phyloP scores from a whole-genome alignment of 2,329 filamentous ascomycete genomes.

The Xylaria sp. region DNA sequence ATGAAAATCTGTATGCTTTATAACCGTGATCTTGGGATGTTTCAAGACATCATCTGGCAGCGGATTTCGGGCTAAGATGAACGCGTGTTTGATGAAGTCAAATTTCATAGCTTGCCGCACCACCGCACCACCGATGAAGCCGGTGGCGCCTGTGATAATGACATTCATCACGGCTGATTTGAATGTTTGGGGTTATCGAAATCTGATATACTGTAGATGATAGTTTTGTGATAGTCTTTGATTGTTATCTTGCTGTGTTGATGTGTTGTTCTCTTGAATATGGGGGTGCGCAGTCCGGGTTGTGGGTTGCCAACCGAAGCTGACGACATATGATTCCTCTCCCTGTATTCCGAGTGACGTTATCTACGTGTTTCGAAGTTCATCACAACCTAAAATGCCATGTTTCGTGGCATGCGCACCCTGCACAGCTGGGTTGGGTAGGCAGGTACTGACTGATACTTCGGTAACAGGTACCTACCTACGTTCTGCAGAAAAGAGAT shows the following conservation, averaged over 20 bases:
- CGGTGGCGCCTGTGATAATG: conserved; percentile 48
- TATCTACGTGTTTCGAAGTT: background rate
- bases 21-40: conserved; percentile 60
- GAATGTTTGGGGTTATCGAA: background rate
- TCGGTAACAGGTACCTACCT: background rate
- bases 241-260: background rate
- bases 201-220: background rate
- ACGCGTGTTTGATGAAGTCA: conserved; percentile 60
- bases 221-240: background rate
- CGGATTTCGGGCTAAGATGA: conserved; percentile 61
- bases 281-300: background rate
- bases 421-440: background rate
- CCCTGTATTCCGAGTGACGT: background rate
- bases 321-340: background rate
- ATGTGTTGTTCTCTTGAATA: background rate
- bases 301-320: too few species aligned
- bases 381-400: background rate
- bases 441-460: background rate
- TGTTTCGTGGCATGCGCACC: background rate
- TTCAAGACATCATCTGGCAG: conserved; percentile 55
- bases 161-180: conserved; percentile 61
- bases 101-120: conserved; percentile 61
- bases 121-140: conserved; percentile 62
- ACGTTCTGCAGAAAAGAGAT: background rate
- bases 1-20: conserved; percentile 64